Evolutionary conservation across 2,329 filamentous ascomycete genomes (phyloP).

Genomic region (Talaromyces sp.): DNA sequence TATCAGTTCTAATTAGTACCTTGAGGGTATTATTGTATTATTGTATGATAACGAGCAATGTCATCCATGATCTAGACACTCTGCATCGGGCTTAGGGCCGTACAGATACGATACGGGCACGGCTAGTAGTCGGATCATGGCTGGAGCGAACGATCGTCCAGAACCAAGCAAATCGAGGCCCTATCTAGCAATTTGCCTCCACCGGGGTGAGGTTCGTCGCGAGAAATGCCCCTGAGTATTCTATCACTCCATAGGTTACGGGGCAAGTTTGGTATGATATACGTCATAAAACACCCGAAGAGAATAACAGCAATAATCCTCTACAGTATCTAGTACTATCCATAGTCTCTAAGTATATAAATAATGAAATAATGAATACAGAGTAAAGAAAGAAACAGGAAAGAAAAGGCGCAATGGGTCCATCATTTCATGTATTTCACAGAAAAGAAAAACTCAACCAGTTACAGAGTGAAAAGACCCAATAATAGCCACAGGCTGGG

Average conservation of each 20-base stretch:
- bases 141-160: neutral
- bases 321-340: neutral
- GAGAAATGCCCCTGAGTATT: conserved; percentile 8
- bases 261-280: neutral
- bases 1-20: too few species aligned
- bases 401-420: neutral
- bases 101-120: neutral
- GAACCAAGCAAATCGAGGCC: neutral
- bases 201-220: neutral
- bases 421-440: too few species aligned
- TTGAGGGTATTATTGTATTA: too few species aligned
- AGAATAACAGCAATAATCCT: neutral
- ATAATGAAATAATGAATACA: neutral
- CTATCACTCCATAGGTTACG: neutral
- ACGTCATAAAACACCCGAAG: neutral
- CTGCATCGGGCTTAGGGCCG: neutral
- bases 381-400: neutral
- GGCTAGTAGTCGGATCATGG: neutral
- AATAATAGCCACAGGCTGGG: neutral
- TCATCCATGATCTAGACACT: neutral
- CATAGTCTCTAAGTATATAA: neutral
- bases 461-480: too few species aligned
- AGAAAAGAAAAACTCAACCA: neutral
- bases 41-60: neutral
- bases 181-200: neutral